Evolutionary conservation across 306 rosid species (phyloP), one percentile per base, ranked within the genome.

Genomic region (Begonia loranthoides): DNA sequence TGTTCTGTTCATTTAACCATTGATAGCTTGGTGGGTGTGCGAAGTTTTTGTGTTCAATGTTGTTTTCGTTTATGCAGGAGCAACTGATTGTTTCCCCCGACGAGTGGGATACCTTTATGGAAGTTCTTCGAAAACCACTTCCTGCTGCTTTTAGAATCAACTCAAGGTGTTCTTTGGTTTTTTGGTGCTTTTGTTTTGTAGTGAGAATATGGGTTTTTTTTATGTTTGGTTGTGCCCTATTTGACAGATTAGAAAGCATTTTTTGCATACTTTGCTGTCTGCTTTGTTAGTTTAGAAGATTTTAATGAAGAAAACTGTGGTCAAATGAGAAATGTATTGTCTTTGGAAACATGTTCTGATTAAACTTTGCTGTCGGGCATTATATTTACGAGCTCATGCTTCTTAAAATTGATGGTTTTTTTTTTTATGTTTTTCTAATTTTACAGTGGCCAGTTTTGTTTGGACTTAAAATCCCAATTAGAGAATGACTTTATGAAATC

Each of bases 121-220:
- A 68, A 48, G 50, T 76, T 74, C 94, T 90, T 49, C 76, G 95
- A 73, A 82, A 79, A 59, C 87, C 95, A 15, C 69, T 90, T 76
- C 95, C 95, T 1, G 95, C 95, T 16, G 71, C 86, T 40, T 90
- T 90, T 49, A 61, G 97, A 71, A 90, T 90, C 60, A 90, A 90
- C 51, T 74, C 97, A 13, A 90, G 95, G 97, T 82, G 49, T 49
- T 58, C 12, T 51, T 14, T 36, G 15, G 38, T 43, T 41, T 28
- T 17, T 12, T 9, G 8, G 9, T 45, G 33, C 2, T 17, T 12
- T 34, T 10, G 7, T 52, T 12, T 17, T 10, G 57, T 40, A 11
- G 12, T 41, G 38, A 17, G 11, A 50, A 9, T 19, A 19, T 19
- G 22, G 9, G n/a, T n/a, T 49, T 13, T 22, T 24, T 0, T 22